phyloP scores from a whole-genome alignment of 495 filamentous ascomycete species.

The Tuber aestivum region DNA sequence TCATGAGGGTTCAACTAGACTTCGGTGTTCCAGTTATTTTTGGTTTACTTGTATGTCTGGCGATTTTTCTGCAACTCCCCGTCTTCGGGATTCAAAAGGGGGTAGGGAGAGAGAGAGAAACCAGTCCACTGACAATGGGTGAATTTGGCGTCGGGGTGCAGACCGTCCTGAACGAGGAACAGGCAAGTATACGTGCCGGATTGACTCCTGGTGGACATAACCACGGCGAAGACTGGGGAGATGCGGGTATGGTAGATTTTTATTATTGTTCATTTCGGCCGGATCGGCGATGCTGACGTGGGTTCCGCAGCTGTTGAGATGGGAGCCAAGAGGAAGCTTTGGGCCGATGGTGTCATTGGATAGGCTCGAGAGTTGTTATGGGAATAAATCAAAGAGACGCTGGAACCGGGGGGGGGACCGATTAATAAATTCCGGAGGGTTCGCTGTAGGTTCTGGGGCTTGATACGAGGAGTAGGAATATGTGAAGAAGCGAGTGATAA shows the following conservation, averaged over 20 bases:
- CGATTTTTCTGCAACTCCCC: background rate
- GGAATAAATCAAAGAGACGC: background rate
- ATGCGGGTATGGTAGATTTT: slow-evolving; percentile 47
- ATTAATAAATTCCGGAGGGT: background rate
- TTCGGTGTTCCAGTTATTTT: slow-evolving; percentile 83
- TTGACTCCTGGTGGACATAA: slow-evolving; percentile 62
- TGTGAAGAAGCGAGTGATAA: background rate
- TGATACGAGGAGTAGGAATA: background rate
- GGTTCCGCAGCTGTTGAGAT: slow-evolving; percentile 60
- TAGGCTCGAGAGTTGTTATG: slow-evolving; percentile 18
- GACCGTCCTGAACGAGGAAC: slow-evolving; percentile 81
- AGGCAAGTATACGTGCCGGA: slow-evolving; percentile 81
- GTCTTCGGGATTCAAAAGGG: background rate
- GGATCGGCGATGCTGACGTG: slow-evolving; percentile 45
- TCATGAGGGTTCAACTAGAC: slow-evolving; percentile 92
- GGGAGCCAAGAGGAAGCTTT: slow-evolving; percentile 61
- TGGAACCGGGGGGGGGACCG: background rate
- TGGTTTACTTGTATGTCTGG: slow-evolving; percentile 57
- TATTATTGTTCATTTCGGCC: slow-evolving; percentile 43
- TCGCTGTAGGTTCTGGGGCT: background rate
- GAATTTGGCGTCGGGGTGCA: slow-evolving; percentile 5
- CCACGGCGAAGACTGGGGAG: slow-evolving; percentile 84
- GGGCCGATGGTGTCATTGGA: slow-evolving; percentile 59
- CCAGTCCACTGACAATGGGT: background rate
- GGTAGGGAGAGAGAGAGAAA: background rate